A percentile compares a stretch with the other conserved stretches of the same genome.
Evolutionary conservation across 306 rosid species (phyloP).

Genomic region (Castanospermum australe): DNA sequence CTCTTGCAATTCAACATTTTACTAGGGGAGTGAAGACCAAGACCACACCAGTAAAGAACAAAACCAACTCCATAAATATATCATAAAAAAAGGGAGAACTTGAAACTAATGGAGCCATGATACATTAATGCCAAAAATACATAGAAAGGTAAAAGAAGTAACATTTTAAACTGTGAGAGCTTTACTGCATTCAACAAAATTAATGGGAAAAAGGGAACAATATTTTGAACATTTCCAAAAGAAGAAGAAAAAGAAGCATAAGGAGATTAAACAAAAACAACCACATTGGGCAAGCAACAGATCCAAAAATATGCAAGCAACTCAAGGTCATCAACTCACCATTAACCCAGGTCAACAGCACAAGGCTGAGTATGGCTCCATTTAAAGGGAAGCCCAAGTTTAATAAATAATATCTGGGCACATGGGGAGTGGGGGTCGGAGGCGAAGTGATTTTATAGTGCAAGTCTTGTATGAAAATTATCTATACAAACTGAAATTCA

Average conservation of each 20-base stretch:
- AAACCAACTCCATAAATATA: neutral
- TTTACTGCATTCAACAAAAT: neutral
- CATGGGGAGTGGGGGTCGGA: neutral
- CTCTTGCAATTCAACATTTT: neutral
- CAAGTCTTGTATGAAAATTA: constrained; percentile 1
- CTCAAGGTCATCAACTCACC: neutral
- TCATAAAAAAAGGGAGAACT: neutral
- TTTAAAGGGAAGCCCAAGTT: neutral
- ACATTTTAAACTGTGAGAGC: neutral
- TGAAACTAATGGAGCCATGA: neutral
- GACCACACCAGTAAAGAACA: neutral
- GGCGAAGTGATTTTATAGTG: neutral
- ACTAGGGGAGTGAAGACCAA: constrained; percentile 13
- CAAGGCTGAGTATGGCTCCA: neutral
- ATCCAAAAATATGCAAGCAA: neutral
- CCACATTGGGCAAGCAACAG: neutral
- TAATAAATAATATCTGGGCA: neutral
- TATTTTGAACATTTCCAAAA: neutral
- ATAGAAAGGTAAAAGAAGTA: neutral
- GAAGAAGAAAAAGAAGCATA: neutral
- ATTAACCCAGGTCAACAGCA: neutral
- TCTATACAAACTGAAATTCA: neutral
- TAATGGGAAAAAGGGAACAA: neutral
- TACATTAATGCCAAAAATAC: neutral
- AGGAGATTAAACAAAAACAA: neutral